Conservation (phyloP, 164 flowering plant species). For the Vitis cinerea region DNA sequence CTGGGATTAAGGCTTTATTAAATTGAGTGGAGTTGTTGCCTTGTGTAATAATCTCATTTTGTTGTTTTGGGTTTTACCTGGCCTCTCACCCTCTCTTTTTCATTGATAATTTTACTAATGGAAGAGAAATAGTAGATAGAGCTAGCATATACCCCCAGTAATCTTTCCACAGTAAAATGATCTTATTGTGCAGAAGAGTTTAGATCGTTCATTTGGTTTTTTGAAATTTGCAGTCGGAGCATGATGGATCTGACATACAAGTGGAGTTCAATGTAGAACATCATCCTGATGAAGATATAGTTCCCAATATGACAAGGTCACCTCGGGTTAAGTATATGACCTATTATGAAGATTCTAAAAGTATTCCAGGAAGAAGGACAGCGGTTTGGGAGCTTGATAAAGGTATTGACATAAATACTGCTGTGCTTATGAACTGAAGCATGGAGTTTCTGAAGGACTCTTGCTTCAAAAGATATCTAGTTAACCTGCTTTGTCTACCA, state of each 20-base stretch:
- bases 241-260: slow-evolving; percentile 94
- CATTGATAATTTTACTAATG: no score
- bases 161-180: not conserved
- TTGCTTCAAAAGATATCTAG: slow-evolving; percentile 1
- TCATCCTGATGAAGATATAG: slow-evolving; percentile 58
- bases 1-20: no score
- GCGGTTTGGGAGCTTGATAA: slow-evolving; percentile 98
- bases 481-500: not conserved
- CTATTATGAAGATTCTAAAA: slow-evolving; percentile 94
- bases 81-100: no score
- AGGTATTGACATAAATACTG: slow-evolving; percentile 33
- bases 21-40: no score
- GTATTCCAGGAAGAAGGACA: slow-evolving; percentile 82
- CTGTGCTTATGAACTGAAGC: not conserved
- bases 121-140: no score
- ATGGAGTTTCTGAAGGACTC: not conserved
- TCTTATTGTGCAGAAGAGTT: not conserved
- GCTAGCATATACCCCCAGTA: no score
- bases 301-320: slow-evolving; percentile 88
- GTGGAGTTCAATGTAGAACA: slow-evolving; percentile 76
- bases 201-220: slow-evolving; percentile 1
- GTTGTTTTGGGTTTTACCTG: no score
- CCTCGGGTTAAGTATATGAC: slow-evolving; percentile 85
- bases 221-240: slow-evolving; percentile 67
- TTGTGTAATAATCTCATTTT: no score